Conservation (phyloP, 768 basidiomycete genomes). For the Pleurotus djamor region DNA sequence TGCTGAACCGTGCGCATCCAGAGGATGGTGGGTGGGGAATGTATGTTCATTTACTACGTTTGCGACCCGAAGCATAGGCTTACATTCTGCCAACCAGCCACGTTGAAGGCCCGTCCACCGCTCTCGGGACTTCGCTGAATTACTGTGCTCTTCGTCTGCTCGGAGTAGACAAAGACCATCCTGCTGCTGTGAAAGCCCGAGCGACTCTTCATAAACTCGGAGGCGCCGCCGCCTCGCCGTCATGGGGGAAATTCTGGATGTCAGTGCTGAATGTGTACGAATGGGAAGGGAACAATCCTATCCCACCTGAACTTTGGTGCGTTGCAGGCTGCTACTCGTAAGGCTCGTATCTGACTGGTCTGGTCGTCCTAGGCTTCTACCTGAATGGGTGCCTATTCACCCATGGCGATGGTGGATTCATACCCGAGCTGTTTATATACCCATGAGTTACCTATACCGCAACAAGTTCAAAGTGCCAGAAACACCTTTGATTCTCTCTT, state of each 20-base stretch:
- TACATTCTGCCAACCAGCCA: conserved; percentile 51
- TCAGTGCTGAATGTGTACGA: conserved; percentile 91
- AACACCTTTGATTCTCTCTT: conserved; percentile 71
- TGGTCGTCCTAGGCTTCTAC: conserved; percentile 64
- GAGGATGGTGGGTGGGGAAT: conserved; percentile 97
- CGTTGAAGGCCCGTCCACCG: conserved; percentile 89
- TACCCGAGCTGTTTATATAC: conserved; percentile 85
- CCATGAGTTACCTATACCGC: conserved; percentile 87
- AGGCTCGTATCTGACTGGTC: neutral
- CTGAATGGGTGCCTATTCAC: conserved; percentile 90
- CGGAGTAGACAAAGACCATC: conserved; percentile 83
- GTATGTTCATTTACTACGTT: conserved; percentile 34
- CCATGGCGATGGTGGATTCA: conserved; percentile 99
- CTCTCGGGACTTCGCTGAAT: conserved; percentile 93
- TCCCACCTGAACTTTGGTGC: conserved; percentile 91
- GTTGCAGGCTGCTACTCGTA: conserved; percentile 10
- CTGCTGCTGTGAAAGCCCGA: conserved; percentile 78
- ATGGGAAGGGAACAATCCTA: conserved; percentile 91
- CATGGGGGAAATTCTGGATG: conserved; percentile 99
- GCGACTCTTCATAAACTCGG: conserved; percentile 83
- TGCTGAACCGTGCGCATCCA: conserved; percentile 76
- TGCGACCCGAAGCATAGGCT: conserved; percentile 8
- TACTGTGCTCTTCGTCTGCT: conserved; percentile 85
- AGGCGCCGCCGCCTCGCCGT: conserved; percentile 74
- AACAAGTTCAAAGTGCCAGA: conserved; percentile 65